Evolutionary conservation across 1,139 yeast species (phyloP).

Genomic region (Starmera stellimalicola): DNA sequence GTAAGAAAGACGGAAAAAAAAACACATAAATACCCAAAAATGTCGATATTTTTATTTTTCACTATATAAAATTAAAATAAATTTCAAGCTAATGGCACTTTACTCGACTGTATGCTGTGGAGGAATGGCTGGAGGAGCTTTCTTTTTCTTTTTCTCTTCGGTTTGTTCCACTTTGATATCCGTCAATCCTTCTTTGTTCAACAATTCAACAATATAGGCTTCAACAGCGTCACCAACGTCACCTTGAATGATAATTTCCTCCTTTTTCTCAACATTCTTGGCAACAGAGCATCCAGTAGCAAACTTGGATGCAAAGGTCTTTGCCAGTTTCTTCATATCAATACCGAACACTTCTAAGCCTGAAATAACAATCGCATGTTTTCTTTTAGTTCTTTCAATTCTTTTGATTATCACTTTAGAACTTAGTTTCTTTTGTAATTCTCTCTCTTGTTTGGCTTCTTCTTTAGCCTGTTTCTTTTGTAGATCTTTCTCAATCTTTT

Average conservation of each 20-base stretch:
- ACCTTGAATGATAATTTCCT: slow-evolving; percentile 88
- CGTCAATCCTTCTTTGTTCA: slow-evolving; percentile 73
- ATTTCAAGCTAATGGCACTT: too few species aligned
- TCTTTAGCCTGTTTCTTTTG: slow-evolving; percentile 84
- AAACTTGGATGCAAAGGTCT: slow-evolving; percentile 86
- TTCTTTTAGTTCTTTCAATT: slow-evolving; percentile 84
- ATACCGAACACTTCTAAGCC: slow-evolving; percentile 86
- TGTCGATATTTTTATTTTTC: too few species aligned
- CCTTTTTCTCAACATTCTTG: slow-evolving; percentile 84
- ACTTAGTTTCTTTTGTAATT: slow-evolving; percentile 65
- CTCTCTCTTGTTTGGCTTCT: slow-evolving; percentile 82
- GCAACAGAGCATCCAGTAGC: slow-evolving; percentile 98
- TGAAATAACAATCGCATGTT: slow-evolving; percentile 76
- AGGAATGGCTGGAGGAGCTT: slow-evolving; percentile 22
- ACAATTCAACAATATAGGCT: slow-evolving; percentile 56
- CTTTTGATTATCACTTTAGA: slow-evolving; percentile 78
- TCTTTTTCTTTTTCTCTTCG: slow-evolving; percentile 75
- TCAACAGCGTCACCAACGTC: slow-evolving; percentile 92
- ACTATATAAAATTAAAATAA: too few species aligned
- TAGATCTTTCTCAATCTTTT: slow-evolving; percentile 70
- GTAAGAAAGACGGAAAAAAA: too few species aligned
- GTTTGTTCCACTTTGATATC: slow-evolving; percentile 83
- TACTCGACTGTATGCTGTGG: slow-evolving; percentile 1
- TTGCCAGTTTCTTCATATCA: slow-evolving; percentile 84
- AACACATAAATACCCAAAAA: too few species aligned